Evolutionary conservation across 352 stramenopile genomes (phyloP), one percentile per base, ranked within the genome.

Genomic region (Phytophthora cajani): DNA sequence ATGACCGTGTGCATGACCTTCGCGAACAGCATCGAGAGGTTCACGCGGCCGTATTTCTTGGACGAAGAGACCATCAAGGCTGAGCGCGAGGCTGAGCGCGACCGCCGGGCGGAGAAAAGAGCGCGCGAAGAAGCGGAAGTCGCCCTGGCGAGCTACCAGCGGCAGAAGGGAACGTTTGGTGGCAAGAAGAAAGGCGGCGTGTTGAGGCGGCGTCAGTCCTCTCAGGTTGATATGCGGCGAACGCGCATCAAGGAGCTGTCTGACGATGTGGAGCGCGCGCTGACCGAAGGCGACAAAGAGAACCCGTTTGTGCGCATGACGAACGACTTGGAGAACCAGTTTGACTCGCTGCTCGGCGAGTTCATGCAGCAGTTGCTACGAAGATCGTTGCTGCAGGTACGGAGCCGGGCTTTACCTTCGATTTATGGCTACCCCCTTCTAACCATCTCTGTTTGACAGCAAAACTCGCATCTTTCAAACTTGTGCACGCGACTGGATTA

Each of bases 1-100:
- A 97, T 99, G 93, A 99, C 92, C 12, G 97, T 98, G 16, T 99
- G 97, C 71, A 87, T 98, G 42, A 82, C 93, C 1, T 99, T 99
- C 62, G 91, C 93, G 1, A 95, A 98, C 58, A 94, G 98, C 67
- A 98, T 99, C 42, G 95, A 98, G 53, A 77, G 76, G 8, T 97
- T 99, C 64, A 95, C 79, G 17, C 84, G 78, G 3, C 90, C 85
- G 7, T 96, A 93, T 50, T 84, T 91, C 16, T 40, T 96, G 49
- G 90, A 96, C 57, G 88, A 96, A 77, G 89, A 97, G 59, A 90
- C 86, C 0, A 96, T 95, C 68, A 95, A 94, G 44, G 83, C 78
- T 9, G 88, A 95, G 59, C 79, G 87, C 10, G 90, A 96, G 38
- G 84, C 77, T 16, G 82, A 95, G 62, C 80, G 88, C 16, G 84